A percentile compares a stretch with the other conserved stretches of the same genome.
These are phyloP conservation scores for Delphinella strobiligena DNA, from an alignment of 2,329 filamentous ascomycete species.

Conservation along the genomic window DNA sequence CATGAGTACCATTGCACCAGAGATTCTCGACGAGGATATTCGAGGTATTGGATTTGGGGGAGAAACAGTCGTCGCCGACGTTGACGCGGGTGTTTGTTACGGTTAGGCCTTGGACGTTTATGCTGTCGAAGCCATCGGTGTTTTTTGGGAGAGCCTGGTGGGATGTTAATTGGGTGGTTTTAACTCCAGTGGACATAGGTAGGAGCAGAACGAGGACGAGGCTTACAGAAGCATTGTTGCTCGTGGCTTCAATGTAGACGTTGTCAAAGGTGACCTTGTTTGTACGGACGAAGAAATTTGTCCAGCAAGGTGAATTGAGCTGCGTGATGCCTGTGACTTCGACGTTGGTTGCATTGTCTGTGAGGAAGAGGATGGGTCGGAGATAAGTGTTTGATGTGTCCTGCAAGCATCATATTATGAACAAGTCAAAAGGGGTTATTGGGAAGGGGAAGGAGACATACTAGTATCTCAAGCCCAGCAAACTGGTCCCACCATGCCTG, in stretches of 20 bases:
- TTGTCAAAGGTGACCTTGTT: slow-evolving; percentile 43
- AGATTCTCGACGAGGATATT: slow-evolving; percentile 42
- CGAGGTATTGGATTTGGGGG: slow-evolving; percentile 48
- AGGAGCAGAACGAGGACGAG: too few species aligned
- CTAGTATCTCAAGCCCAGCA: slow-evolving; percentile 6
- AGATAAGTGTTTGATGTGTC: slow-evolving; percentile 40
- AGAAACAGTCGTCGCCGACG: slow-evolving; percentile 46
- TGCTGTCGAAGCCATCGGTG: slow-evolving; percentile 51
- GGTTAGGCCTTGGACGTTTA: slow-evolving; percentile 42
- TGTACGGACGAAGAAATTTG: slow-evolving; percentile 48
- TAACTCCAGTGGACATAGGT: neutral
- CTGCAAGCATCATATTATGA: too few species aligned
- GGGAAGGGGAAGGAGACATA: too few species aligned
- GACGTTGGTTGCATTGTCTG: slow-evolving; percentile 48
- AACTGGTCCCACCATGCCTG: slow-evolving; percentile 32
- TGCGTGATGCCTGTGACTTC: slow-evolving; percentile 46
- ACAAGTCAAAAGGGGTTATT: too few species aligned
- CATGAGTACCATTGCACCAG: slow-evolving; percentile 41
- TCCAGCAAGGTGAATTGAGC: slow-evolving; percentile 52
- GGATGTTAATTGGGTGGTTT: neutral
- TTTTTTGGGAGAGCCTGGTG: slow-evolving; percentile 37
- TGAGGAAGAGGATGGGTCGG: slow-evolving; percentile 49
- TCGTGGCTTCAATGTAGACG: slow-evolving; percentile 42
- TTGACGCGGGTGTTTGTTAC: slow-evolving; percentile 25
- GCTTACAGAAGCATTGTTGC: slow-evolving; percentile 30